Evolutionary conservation across 202 grass and related monocot species (phyloP).

Genomic region (Setaria italica): DNA sequence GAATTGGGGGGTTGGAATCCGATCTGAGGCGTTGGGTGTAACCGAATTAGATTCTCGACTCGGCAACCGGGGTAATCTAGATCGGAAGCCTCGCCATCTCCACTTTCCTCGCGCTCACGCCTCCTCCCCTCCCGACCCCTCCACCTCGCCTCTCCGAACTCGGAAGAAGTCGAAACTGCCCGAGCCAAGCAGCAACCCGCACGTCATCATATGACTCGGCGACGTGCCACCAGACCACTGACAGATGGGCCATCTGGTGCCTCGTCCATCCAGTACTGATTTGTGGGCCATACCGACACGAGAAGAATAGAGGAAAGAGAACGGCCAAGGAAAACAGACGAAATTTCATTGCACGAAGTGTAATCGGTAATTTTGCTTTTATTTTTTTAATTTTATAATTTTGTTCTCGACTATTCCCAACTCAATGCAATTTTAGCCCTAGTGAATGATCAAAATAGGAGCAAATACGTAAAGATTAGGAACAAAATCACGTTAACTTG

Average conservation of each 20-base stretch:
- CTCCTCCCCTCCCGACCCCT: constrained; percentile 10
- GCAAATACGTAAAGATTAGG: too few species aligned
- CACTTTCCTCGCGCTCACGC: constrained; percentile 54
- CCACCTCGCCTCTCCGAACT: constrained; percentile 15
- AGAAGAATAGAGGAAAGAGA: background rate
- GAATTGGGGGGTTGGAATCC: constrained; percentile 30
- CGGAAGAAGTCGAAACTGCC: constrained; percentile 44
- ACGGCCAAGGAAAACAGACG: background rate
- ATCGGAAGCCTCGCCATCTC: background rate
- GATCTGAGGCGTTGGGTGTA: background rate
- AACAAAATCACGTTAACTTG: too few species aligned
- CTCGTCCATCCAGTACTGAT: constrained; percentile 16
- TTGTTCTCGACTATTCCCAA: too few species aligned
- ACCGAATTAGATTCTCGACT: constrained; percentile 44
- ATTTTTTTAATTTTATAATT: too few species aligned
- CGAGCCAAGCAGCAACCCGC: constrained; percentile 24
- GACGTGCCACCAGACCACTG: background rate
- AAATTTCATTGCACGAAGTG: too few species aligned
- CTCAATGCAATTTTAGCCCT: too few species aligned
- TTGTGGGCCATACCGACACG: constrained; percentile 2
- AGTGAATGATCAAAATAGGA: too few species aligned
- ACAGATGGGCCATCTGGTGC: background rate
- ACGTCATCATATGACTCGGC: constrained; percentile 11
- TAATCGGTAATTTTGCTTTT: too few species aligned
- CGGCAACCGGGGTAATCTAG: constrained; percentile 46